Evolutionary conservation across 495 filamentous ascomycete species (phyloP).

Genomic region (Talaromyces trachyspermus): DNA sequence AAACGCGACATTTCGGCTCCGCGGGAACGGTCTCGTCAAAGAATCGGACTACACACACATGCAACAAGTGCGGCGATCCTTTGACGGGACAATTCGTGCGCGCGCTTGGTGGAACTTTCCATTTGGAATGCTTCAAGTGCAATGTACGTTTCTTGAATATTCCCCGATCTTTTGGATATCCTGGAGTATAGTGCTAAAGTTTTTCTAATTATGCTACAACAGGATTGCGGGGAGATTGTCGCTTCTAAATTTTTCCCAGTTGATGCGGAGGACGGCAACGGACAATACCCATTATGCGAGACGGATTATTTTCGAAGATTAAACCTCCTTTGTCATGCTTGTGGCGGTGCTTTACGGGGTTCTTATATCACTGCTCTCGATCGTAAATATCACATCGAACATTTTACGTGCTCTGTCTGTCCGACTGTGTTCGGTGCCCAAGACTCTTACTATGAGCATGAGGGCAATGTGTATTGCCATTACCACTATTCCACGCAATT

Average conservation of each 20-base stretch:
- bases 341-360: slow-evolving; percentile 86
- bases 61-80: slow-evolving; percentile 79
- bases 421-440: slow-evolving; percentile 95
- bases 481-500: slow-evolving; percentile 99
- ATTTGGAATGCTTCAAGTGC: slow-evolving; percentile 97
- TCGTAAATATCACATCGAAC: slow-evolving; percentile 97
- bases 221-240: slow-evolving; percentile 96
- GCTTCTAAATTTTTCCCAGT: slow-evolving; percentile 98
- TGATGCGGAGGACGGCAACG: slow-evolving; percentile 74
- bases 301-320: slow-evolving; percentile 95
- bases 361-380: slow-evolving; percentile 98
- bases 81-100: slow-evolving; percentile 95
- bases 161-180: slow-evolving; percentile 6
- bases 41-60: slow-evolving; percentile 50
- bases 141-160: slow-evolving; percentile 64
- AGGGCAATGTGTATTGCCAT: slow-evolving; percentile 93
- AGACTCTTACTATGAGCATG: slow-evolving; percentile 98
- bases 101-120: slow-evolving; percentile 84
- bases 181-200: background rate
- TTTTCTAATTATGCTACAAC: slow-evolving; percentile 3
- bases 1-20: slow-evolving; percentile 31
- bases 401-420: slow-evolving; percentile 97
- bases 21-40: slow-evolving; percentile 38
- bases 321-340: slow-evolving; percentile 83
- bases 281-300: slow-evolving; percentile 94